Evolutionary conservation across 306 rosid genomes (phyloP), one percentile per base, ranked within the genome.

Genomic region (Crataegus laevigata): DNA sequence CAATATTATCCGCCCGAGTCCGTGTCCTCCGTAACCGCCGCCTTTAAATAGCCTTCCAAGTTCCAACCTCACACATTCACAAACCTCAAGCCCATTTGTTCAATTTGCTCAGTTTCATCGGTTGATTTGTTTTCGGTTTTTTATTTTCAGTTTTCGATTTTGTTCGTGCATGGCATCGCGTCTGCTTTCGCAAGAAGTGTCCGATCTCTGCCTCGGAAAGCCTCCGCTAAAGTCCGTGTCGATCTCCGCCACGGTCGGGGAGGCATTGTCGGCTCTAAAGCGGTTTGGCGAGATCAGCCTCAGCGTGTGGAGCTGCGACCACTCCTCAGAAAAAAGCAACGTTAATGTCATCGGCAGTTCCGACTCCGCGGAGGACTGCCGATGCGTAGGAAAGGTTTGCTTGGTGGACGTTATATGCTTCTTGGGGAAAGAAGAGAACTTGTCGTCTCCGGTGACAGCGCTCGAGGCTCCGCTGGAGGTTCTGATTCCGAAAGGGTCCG

Each of bases 191-290:
- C 87, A 80, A 71, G 89, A 89, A 30, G 77, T 88, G 22, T 85
- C 91, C 11, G 98, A 94, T 71, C 84, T 94, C 18, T 94, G 96
- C 82, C 88, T 94, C 25, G 97, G 96, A 40, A 94, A 94, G 83
- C 98, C 97, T 2, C 80, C 93, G 30, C 84, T 94, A 25, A 80
- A 90, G 76, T 75, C 91, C 3, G 72, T 94, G 9, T 78, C 88
- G 5, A 62, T 74, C 72, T 28, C 82, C 68, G 83, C 90, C 89
- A 87, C 91, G 61, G 67, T 94, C 11, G 87, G 84, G 61, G 89
- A 89, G 60, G 97, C 96, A 5, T 73, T 90, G 69, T 72, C 85
- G 68, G 86, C 82, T 11, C 29, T 94, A 54, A 90, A 85, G 75
- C 80, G 30, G 63, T 60, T 34, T 21, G 86, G 81, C 55, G 84